Evolutionary conservation across 2,329 filamentous ascomycete genomes (phyloP), one percentile per base, ranked within the genome.

Genomic region (Madurella fahalii): DNA sequence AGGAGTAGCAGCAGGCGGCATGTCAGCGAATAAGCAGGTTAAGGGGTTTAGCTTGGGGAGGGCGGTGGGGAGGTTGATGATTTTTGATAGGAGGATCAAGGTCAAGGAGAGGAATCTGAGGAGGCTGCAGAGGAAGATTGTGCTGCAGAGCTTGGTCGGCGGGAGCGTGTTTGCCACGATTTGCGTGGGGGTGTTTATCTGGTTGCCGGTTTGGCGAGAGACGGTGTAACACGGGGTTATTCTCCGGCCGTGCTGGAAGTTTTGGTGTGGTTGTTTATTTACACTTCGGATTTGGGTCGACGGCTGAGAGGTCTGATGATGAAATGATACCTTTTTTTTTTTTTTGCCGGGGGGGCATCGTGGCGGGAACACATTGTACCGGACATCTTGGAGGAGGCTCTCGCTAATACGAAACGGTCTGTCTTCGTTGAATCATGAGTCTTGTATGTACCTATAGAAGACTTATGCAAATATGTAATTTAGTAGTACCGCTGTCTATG

Each of bases 61-160:
- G 50, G 50, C 63, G 3, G 18, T 76, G 0, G 69, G 66, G 0
- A 66, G 71, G 31, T 58, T 77, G 43, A 77, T 77, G 74, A 74
- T 77, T 40, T 77, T 76, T 59, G 74, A 77, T 55, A 69, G 73
- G 52, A 76, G 75, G 62, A 56, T 76, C 53, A 69, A 68, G 30
- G 74, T 78, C 55, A 72, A 74, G 64, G 75, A 77, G 53, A 60
- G 64, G 30, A 67, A 74, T 44, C 59, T 78, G 58, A 66, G 74
- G 47, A 65, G 64, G 18, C 62, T 78, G 51, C 75, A 78, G 65
- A 65, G 69, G 54, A 74, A 72, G 63, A 76, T 78, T 53, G 71
- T 76, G 31, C 40, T 71, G 2, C 73, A 76, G 64, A 74, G 72
- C 47, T 55, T 74, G 52, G 45, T 67, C 1, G 72, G 69, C 2